Base-by-base conservation (phyloP, 148 eudicot genomes). In the Amaranthus cruentus region DNA sequence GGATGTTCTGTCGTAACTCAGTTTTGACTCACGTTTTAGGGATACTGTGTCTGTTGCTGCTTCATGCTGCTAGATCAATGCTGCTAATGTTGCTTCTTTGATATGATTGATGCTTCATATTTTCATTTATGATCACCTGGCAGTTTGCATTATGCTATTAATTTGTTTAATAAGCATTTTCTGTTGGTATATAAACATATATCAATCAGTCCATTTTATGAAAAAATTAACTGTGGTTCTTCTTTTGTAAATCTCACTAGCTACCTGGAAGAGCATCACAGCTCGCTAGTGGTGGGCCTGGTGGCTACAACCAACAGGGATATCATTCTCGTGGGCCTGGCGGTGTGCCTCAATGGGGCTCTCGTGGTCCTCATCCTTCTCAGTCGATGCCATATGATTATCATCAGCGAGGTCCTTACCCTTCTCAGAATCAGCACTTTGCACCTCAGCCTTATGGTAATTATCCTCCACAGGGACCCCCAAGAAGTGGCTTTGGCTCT, bases 311-410 rank as follows among this genome's bases (percentile, higher is more conserved):
- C 80, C 99, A 95, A 79, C 97, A 87, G 85, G 78, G 66, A 44
- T 86, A 81, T 52, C 97, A 86, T 62, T 93, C 97, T 66, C 96
- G 90, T 68, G 98, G 89, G 55, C 86, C 91, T 56, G 83, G 84
- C 70, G 87, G 85, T 55, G 79, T 68, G 42, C 78, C 86, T 14
- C 97, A 90, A 69, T 91, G 98, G 97, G 91, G 92, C 46, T 77
- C 78, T 56, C 87, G 91, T 48, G 91, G 91, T 72, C 81, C 88
- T 73, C 70, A 67, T 50, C 85, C 83, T 54, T 49, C 74, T 9
- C 98, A 87, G 72, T 81, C 83, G 59, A 68, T 73, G 56, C 90
- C 90, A 9, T 88, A 89, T 59, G 90, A 90, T 74, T 85, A 90
- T 78, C 97, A 81, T 65, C 98, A 87, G 67, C 85, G 97, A 72